Base-by-base conservation (phyloP, 1,139 yeast species). In the Entelexis sorbosivorans region DNA sequence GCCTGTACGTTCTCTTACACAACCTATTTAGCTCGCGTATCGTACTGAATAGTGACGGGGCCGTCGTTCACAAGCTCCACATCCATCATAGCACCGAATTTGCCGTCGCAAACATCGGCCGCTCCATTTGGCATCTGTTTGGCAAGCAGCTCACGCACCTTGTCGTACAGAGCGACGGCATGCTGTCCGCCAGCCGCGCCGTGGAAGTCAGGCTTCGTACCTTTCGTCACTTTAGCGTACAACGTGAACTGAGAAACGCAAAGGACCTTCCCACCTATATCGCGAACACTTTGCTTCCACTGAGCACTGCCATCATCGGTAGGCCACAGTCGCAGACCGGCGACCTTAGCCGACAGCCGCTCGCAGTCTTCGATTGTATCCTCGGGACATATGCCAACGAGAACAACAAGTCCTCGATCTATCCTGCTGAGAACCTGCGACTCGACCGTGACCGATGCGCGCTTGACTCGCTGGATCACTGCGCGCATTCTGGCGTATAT, bases 21-120 rank as follows among this genome's bases (percentile, higher is more conserved):
- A n/a, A n/a, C n/a, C 29, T 42, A 42, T 22, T 42, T 42, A 32
- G 38, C 29, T 32, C 33, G 22, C 1, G 91, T 81, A 60, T 82
- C 89, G 73, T 80, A 78, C 29, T 79, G 74, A 29, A 83, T 77
- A 0, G 93, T 82, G 8, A 81, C 86, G 0, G 91, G 93, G 5
- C 93, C 93, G 59, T 89, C 96, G 62, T 91, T 91, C 17, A 81
- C 79, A 52, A 89, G 67, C 2, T 76, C 74, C 16, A 91, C 96
- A 57, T 86, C 95, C 98, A 91, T 91, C 95, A 89, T 85, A 9
- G 93, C 97, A 0, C 97, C 98, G 66, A 91, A 91, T 52, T 78
- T 74, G 1, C 98, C 98, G 61, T 87, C 96, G 57, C 81, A 75
- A 7, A 88, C 94, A 0, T 73, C 77, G 1, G 69, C 70, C n/a